Base-by-base conservation (phyloP, 345 rosid species). In the Microthlaspi erraticum region DNA sequence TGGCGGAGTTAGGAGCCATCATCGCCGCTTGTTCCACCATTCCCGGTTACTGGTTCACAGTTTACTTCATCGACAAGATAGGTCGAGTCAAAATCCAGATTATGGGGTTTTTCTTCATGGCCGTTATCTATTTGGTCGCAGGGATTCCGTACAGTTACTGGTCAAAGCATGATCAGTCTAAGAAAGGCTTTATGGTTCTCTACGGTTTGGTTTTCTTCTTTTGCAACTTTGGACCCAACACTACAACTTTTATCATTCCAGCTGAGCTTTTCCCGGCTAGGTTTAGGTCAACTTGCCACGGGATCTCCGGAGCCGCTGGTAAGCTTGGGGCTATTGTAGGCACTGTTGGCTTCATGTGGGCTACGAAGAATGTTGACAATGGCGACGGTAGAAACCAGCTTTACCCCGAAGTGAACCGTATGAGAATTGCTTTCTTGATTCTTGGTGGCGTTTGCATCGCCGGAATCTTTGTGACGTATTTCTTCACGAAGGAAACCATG, bases 201-300 rank as follows among this genome's bases (percentile, higher is more conserved):
- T 87, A 85, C 13, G 83, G 81, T 11, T 81, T 85, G 5, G 59
- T 85, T 5, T 88, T 85, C 75, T 91, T 91, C 85, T 91, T 91
- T 39, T 73, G 86, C 53, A 91, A 91, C 71, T 87, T 87, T 37
- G 97, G 95, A 43, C 97, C 95, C 11, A 91, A 88, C 73, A 81
- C 93, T 0, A 88, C 97, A 3, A 88, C 97, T 3, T 91, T 88
- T 58, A 87, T 91, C 0, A 82, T 88, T 8, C 97, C 97, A 0
- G 95, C 91, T 0, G 97, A 91, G 58, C 84, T 87, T 11, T 91
- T 91, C 14, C 97, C 95, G 0, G 93, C 95, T 1, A 82, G 97
- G 70, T 84, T 91, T 41, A 81, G 97, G 66, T 78, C 95, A 7
- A 91, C 92, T 2, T 91, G 97, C 63, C 93, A 91, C 43, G 95